Conservation (phyloP, 164 flowering plant species). For the Paratinospora sagittata region DNA sequence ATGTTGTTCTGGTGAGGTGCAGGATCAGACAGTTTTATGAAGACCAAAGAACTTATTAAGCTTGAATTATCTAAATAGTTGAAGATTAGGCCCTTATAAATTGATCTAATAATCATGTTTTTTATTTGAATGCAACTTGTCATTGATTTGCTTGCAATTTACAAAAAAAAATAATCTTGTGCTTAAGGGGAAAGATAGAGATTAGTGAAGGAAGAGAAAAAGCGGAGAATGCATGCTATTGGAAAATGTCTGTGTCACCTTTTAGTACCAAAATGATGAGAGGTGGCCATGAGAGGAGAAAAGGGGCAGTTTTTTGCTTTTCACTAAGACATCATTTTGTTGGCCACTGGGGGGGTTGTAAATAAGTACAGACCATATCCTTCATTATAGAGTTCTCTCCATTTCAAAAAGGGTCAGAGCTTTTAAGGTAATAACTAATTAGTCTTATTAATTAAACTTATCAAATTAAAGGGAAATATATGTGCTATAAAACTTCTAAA, state of each 20-base stretch:
- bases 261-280: conserved; percentile 5
- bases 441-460: no score
- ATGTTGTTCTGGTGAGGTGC: no score
- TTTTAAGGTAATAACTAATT: neutral
- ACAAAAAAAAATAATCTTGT: no score
- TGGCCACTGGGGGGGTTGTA: conserved; percentile 43
- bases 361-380: neutral
- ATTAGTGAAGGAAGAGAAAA: neutral
- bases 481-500: no score
- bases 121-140: neutral
- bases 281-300: neutral
- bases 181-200: neutral
- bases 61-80: no score
- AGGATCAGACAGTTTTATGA: no score
- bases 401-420: neutral
- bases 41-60: no score
- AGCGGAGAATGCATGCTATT: neutral
- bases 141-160: neutral
- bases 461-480: no score
- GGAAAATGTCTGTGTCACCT: neutral
- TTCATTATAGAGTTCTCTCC: neutral
- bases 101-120: no score
- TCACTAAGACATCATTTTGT: conserved; percentile 10
- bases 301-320: neutral
- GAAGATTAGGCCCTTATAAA: no score